Evolutionary conservation across 257 asterid genomes (phyloP).

Genomic region (Lycium ferocissimum): DNA sequence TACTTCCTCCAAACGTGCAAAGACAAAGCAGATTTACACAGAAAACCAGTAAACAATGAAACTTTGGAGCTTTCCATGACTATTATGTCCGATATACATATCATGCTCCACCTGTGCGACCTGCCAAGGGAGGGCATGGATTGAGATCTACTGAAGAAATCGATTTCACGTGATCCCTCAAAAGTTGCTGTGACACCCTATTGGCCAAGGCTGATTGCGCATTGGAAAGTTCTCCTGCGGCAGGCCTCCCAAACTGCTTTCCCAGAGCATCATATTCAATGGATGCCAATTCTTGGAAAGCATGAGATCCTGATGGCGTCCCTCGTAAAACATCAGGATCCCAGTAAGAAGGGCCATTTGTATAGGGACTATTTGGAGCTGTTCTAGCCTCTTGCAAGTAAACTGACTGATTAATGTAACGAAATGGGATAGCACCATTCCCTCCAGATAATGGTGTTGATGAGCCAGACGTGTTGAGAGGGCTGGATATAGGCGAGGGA

Average conservation of each 20-base stretch:
- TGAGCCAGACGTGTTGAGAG: constrained; percentile 77
- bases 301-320: constrained; percentile 60
- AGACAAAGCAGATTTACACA: constrained; percentile 27
- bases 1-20: constrained; percentile 25
- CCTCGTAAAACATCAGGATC: constrained; percentile 79
- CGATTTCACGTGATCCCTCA: constrained; percentile 62
- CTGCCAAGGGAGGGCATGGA: constrained; percentile 54
- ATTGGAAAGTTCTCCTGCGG: constrained; percentile 58
- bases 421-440: constrained; percentile 65
- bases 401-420: constrained; percentile 55
- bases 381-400: constrained; percentile 52
- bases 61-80: constrained; percentile 32
- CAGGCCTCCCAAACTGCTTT: constrained; percentile 62
- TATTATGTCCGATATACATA: not conserved
- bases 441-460: constrained; percentile 82
- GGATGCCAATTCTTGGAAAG: constrained; percentile 64
- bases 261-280: constrained; percentile 54
- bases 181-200: constrained; percentile 78
- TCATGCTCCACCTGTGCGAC: constrained; percentile 57
- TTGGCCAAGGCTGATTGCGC: constrained; percentile 75
- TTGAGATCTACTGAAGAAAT: constrained; percentile 57
- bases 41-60: constrained; percentile 32
- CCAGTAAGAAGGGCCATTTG: constrained; percentile 62
- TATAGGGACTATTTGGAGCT: constrained; percentile 28
- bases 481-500: constrained; percentile 93